A percentile compares a stretch with the other conserved stretches of the same genome.
These are phyloP conservation scores for Penicillium frequentans DNA, from an alignment of 2,329 filamentous ascomycete species.

Conservation along the genomic window DNA sequence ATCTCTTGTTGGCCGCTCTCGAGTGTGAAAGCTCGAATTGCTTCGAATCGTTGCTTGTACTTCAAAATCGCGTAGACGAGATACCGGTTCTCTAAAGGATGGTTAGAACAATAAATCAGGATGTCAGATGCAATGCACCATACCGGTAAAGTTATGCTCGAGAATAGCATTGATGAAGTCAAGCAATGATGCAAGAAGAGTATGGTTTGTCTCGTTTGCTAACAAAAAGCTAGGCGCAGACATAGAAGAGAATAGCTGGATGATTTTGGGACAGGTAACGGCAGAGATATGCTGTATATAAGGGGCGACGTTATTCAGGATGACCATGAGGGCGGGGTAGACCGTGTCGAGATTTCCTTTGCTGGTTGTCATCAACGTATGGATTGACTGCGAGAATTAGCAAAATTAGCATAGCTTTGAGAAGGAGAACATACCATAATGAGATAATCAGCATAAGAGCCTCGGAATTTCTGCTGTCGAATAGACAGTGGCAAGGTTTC, in stretches of 20 bases:
- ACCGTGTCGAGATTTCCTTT: slow-evolving; percentile 88
- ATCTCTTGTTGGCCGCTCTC: slow-evolving; percentile 92
- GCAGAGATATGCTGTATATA: slow-evolving; percentile 76
- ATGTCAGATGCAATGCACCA: slow-evolving; percentile 30
- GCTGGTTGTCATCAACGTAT: slow-evolving; percentile 84
- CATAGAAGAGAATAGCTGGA: slow-evolving; percentile 90
- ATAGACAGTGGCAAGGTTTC: slow-evolving; percentile 82
- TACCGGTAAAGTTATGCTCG: slow-evolving; percentile 81
- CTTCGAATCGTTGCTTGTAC: slow-evolving; percentile 80
- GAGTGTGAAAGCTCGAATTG: slow-evolving; percentile 80
- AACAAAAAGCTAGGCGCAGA: slow-evolving; percentile 89
- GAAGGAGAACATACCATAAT: slow-evolving; percentile 62
- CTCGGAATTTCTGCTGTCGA: slow-evolving; percentile 78
- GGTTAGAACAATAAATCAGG: slow-evolving; percentile 19
- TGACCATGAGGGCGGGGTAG: slow-evolving; percentile 85
- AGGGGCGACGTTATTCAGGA: slow-evolving; percentile 90
- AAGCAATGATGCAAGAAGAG: slow-evolving; percentile 74
- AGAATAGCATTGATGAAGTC: slow-evolving; percentile 88
- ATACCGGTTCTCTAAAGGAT: slow-evolving; percentile 68
- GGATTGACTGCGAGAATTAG: slow-evolving; percentile 68
- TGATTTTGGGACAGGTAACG: slow-evolving; percentile 73
- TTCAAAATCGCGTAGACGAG: slow-evolving; percentile 77
- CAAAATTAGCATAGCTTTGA: background rate
- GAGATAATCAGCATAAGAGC: slow-evolving; percentile 90
- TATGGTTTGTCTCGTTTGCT: slow-evolving; percentile 88